A percentile compares a stretch with the other conserved stretches of the same genome.
phyloP scores from a whole-genome alignment of 2,329 filamentous ascomycete genomes.

The Albifimbria verrucaria region DNA sequence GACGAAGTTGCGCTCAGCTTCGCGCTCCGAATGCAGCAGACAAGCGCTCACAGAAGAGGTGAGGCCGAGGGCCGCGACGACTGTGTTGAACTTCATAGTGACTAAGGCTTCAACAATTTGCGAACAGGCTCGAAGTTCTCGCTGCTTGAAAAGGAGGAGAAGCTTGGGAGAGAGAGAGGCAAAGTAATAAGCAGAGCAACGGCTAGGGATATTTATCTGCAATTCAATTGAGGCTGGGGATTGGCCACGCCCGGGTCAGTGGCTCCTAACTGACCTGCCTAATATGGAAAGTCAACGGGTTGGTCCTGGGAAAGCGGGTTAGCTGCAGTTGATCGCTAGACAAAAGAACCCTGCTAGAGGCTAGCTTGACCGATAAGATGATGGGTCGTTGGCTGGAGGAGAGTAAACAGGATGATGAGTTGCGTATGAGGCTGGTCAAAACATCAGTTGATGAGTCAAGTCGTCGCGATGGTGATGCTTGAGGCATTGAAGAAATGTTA shows the following conservation, averaged over 20 bases:
- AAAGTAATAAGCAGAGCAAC: not conserved
- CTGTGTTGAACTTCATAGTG: constrained; percentile 17
- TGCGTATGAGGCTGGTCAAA: not conserved
- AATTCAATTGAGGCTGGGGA: not conserved
- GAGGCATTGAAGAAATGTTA: too few relatives aligned
- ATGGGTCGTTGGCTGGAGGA: not conserved
- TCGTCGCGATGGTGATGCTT: too few relatives aligned
- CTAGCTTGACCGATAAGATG: not conserved
- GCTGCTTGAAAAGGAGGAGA: not conserved
- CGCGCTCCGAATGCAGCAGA: constrained; percentile 29
- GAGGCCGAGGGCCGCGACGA: constrained; percentile 14
- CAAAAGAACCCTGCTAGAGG: constrained; percentile 1
- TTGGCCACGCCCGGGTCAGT: not conserved
- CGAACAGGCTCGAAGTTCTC: not conserved
- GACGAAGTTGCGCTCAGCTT: constrained; percentile 12
- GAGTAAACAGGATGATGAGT: not conserved
- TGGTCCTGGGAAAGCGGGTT: not conserved
- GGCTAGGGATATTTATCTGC: not conserved
- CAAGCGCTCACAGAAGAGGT: constrained; percentile 17
- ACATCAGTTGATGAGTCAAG: too few relatives aligned
- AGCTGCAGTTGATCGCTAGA: not conserved
- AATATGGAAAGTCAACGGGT: not conserved
- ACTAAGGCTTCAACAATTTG: not conserved
- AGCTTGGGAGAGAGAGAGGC: not conserved
- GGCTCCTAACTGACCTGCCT: not conserved